Evolutionary conservation across 768 basidiomycete genomes (phyloP), one percentile per base, ranked within the genome.

Genomic region (Pisolithus microcarpus): DNA sequence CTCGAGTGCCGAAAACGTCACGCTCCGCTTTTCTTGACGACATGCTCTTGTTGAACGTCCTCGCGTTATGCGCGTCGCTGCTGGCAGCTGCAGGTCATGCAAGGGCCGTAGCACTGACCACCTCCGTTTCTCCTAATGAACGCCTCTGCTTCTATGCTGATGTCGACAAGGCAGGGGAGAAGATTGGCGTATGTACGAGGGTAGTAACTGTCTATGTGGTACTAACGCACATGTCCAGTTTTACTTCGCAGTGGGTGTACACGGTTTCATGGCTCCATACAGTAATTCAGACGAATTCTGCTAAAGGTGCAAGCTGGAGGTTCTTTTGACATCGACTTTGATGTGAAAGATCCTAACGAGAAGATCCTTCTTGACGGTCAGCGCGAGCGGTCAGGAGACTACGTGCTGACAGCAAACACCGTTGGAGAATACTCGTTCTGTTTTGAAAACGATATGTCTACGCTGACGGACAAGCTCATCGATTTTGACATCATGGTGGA

Each of bases 401-500:
- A 87, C 61, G 91, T 99, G 49, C 79, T 98, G 55, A 98, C 96
- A 4, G 96, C 92, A 18, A 95, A 96, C 70, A 79, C 79, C 18
- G 77, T 85, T 65, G 90, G 90, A 59, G 90, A 92, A 77, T 92
- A 91, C 64, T 67, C 94, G 5, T 98, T 99, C 75, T 98, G 95
- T 73, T 96, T 98, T 66, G 89, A 92, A 65, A 99, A 99, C 67
- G 94, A 97, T 73, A 95, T 95, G 78, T 89, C 87, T 23, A 90
- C 91, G 4, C 76, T 96, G 57, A 87, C 90, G 11, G 91, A 92
- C 71, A 98, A 98, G 69, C 79, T 98, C 43, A 79, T 99, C 61
- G 90, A 92, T 70, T 88, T 92, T 65, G 87, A 91, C 68, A 98
- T 99, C 70, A 94, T 97, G 92, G 91, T 92, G 43, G 96, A 99